Evolutionary conservation across 139 green algal species (phyloP).

Genomic region (Chlamydomonas schloesseri): DNA sequence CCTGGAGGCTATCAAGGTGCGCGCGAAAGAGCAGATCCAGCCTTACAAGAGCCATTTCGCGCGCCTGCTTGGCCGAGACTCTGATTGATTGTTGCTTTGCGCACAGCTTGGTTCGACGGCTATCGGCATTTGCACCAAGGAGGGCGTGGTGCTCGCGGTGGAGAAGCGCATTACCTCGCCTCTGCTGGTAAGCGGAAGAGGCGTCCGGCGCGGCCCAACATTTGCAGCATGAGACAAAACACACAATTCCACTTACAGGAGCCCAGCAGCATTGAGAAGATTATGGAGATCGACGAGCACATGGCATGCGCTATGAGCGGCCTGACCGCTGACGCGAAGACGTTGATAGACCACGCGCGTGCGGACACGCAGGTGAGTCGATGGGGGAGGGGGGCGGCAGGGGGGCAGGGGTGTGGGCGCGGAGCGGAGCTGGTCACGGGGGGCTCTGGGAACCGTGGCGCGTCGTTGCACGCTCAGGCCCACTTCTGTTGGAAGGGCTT

Average conservation of each 20-base stretch:
- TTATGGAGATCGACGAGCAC: constrained; percentile 97
- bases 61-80: no score
- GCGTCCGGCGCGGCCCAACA: no score
- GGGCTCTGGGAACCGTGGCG: no score
- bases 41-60: background rate
- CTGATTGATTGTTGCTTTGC: background rate
- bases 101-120: constrained; percentile 96
- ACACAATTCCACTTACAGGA: constrained; percentile 68
- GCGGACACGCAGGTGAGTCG: constrained; percentile 88
- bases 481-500: no score
- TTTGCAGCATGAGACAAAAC: no score
- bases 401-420: no score
- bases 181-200: constrained; percentile 81
- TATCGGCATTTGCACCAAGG: constrained; percentile 91
- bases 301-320: constrained; percentile 97
- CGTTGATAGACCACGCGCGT: constrained; percentile 96
- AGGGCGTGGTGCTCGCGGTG: constrained; percentile 96
- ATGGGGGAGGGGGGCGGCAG: no score
- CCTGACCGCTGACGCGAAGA: constrained; percentile 96
- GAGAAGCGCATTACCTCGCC: constrained; percentile 98
- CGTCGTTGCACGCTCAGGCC: no score
- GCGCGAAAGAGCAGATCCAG: background rate
- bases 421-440: no score
- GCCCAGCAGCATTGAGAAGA: constrained; percentile 95
- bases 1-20: constrained; percentile 98